Evolutionary conservation across 192 early-diverging fungal genomes (phyloP), one percentile per base, ranked within the genome.

Genomic region (Mortierella hygrophila): DNA sequence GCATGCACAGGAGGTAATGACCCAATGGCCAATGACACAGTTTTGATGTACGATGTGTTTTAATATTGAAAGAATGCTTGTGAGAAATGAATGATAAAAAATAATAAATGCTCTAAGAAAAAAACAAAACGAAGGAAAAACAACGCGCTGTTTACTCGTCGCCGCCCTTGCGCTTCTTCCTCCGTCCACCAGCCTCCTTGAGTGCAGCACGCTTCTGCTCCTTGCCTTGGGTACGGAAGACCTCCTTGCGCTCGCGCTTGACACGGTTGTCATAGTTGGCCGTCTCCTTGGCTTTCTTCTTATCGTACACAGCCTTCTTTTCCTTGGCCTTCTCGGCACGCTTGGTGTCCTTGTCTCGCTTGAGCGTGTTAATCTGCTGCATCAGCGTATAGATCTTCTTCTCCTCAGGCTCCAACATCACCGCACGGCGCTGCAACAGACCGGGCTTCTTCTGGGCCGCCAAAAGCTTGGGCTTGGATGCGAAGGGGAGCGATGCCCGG

Each of bases 321-420:
- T 93, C 88, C 44, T 84, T 74, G 76, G 92, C 90, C 87, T 94
- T 91, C 73, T 92, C 90, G 41, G 94, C 94, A 82, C 93, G 93
- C 91, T 97, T 97, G 57, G 88, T 89, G 23, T 91, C 88, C 91
- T 98, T 98, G 74, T 99, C 97, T 78, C 96, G 93, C 78, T 95
- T 93, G 42, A 98, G 90, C 38, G 96, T 97, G 75, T 96, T 94
- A 79, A 99, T 92, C 84, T 96, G 93, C 78, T 96, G 94, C 85
- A 99, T 93, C 47, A 99, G 80, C 18, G 90, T 92, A 40, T 93
- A 93, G 49, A 98, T 94, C 89, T 95, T 95, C 91, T 95, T 95
- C 88, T 99, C 98, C 81, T 97, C 93, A 41, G 97, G 94, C 85
- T 99, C 97, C 81, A 97, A 76, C 46, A 99, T 94, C 35, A 99